A percentile compares a stretch with the other conserved stretches of the same genome.
Conservation (phyloP, 1,139 yeast species). For the Sugiyamaella grinbergsii region DNA sequence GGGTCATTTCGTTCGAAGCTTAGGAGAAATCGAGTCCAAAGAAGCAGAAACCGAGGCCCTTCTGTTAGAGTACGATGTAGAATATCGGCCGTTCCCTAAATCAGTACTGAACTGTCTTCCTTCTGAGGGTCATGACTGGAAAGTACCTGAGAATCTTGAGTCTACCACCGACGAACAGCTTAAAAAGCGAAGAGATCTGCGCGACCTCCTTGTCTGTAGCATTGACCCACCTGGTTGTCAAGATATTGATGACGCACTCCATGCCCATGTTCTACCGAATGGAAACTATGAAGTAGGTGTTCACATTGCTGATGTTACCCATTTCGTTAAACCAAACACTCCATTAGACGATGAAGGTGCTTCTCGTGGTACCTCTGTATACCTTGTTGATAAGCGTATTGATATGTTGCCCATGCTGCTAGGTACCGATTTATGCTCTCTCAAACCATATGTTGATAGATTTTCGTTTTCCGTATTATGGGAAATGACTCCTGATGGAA, state of each 20-base stretch:
- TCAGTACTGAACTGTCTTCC: slow-evolving; percentile 93
- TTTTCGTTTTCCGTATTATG: slow-evolving; percentile 94
- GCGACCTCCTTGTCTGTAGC: slow-evolving; percentile 88
- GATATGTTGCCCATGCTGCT: slow-evolving; percentile 97
- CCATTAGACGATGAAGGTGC: slow-evolving; percentile 96
- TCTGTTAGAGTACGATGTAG: slow-evolving; percentile 91
- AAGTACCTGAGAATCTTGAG: slow-evolving; percentile 63
- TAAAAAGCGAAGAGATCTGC: slow-evolving; percentile 66
- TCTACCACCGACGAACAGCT: slow-evolving; percentile 50
- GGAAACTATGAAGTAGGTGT: slow-evolving; percentile 98
- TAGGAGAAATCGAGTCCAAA: slow-evolving; percentile 89
- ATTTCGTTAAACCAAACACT: slow-evolving; percentile 91
- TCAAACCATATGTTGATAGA: slow-evolving; percentile 93
- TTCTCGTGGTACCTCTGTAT: slow-evolving; percentile 94
- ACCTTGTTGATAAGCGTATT: slow-evolving; percentile 96
- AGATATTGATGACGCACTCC: slow-evolving; percentile 98
- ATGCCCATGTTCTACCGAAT: slow-evolving; percentile 79
- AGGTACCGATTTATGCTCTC: slow-evolving; percentile 94
- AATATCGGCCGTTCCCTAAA: slow-evolving; percentile 92
- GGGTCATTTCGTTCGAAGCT: slow-evolving; percentile 88
- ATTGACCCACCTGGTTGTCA: slow-evolving; percentile 99
- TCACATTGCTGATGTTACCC: slow-evolving; percentile 98
- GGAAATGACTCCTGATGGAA: slow-evolving; percentile 88
- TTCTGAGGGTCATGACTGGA: slow-evolving; percentile 89
- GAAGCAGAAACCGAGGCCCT: slow-evolving; percentile 97